These are phyloP conservation scores for Cercophora scortea DNA, from an alignment of 495 filamentous ascomycete genomes.

Conservation along the genomic window DNA sequence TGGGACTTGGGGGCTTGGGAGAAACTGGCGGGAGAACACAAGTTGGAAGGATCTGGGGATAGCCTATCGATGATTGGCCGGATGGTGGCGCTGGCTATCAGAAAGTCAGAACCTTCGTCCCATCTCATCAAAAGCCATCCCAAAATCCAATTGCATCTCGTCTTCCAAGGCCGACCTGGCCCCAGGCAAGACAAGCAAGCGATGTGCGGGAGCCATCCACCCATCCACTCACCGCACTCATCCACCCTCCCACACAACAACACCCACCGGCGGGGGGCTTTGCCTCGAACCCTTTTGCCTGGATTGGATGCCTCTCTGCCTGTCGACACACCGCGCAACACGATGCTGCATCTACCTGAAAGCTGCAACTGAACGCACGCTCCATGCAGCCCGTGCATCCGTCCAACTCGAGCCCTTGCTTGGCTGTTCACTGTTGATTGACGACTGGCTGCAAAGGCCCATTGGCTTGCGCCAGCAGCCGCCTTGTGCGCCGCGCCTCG, in stretches of 20 bases:
- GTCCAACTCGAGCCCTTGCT: too few relatives aligned
- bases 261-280: too few relatives aligned
- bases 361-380: neutral
- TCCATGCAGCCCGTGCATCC: too few relatives aligned
- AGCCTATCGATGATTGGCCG: neutral
- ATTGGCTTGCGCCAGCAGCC: constrained; percentile 21
- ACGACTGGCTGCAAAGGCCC: constrained; percentile 9
- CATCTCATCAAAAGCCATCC: neutral
- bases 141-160: neutral
- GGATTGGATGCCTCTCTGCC: constrained; percentile 2
- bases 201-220: neutral
- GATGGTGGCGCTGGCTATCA: constrained; percentile 8
- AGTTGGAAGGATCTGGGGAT: too few relatives aligned
- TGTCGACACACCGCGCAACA: neutral
- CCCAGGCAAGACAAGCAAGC: neutral
- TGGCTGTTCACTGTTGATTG: neutral
- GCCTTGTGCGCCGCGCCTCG: constrained; percentile 9
- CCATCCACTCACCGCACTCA: too few relatives aligned
- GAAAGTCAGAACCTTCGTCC: constrained; percentile 1
- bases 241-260: too few relatives aligned
- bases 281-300: too few relatives aligned
- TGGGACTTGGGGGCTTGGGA: too few relatives aligned
- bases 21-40: too few relatives aligned
- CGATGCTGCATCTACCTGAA: neutral
- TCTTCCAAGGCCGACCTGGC: constrained; percentile 1